Conservation (phyloP, 73 alveolate species). For the Paramecium octaurelia region DNA sequence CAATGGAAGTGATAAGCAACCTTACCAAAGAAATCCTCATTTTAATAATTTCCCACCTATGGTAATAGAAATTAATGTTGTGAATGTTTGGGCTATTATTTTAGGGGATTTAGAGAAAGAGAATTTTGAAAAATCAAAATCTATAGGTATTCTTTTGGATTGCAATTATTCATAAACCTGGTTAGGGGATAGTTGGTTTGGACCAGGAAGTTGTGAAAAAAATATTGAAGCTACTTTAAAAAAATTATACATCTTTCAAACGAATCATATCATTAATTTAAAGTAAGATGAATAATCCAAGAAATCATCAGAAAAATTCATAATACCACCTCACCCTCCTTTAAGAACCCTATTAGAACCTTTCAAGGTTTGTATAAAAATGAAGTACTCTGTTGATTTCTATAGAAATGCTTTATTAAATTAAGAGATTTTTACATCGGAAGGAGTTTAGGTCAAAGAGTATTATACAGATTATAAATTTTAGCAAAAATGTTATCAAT, state of each 20-base stretch:
- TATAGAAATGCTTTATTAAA: neutral
- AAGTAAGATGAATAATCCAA: neutral
- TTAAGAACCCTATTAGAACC: conserved; percentile 52
- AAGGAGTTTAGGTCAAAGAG: conserved; percentile 10
- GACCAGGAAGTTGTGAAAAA: conserved; percentile 58
- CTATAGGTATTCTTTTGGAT: conserved; percentile 33
- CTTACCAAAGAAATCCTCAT: conserved; percentile 29
- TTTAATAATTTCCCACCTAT: conserved; percentile 57
- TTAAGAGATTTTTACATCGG: neutral
- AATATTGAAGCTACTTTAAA: conserved; percentile 48
- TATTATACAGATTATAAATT: neutral
- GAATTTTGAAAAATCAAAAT: neutral
- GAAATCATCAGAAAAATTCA: neutral
- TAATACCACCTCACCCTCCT: neutral
- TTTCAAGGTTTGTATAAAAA: conserved; percentile 10
- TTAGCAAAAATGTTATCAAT: neutral
- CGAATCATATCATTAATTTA: neutral
- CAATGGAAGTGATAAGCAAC: conserved; percentile 52
- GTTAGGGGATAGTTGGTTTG: conserved; percentile 60
- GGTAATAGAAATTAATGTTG: conserved; percentile 52
- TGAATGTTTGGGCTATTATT: conserved; percentile 25
- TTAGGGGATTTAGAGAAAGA: conserved; percentile 1
- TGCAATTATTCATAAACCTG: conserved; percentile 47
- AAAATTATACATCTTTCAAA: conserved; percentile 17
- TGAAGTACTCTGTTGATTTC: conserved; percentile 20